Percentiles rank a stretch among this genome's conserved stretches.
Conservation (phyloP, 2,329 filamentous ascomycete genomes). For the Tolypocladium nubicola region DNA sequence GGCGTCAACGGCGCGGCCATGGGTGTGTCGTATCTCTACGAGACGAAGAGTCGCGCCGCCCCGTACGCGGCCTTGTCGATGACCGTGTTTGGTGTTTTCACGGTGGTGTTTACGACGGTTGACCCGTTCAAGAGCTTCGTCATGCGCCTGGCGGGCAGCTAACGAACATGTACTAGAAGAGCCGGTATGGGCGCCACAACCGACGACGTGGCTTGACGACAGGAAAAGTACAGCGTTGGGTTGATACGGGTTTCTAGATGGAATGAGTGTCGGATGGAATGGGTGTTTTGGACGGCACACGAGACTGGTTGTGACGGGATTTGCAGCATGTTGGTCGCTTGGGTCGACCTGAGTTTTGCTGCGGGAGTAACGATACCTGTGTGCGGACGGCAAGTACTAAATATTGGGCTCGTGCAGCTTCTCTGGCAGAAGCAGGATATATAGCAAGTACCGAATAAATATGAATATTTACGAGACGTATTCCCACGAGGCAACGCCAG, state of each 20-base stretch:
- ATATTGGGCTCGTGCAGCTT: not conserved
- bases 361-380: not conserved
- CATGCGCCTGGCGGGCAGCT: conserved; percentile 16
- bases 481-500: not conserved
- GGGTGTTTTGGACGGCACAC: not conserved
- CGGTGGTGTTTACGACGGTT: conserved; percentile 41
- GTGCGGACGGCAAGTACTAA: not conserved
- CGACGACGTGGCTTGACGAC: not conserved
- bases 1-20: conserved; percentile 51
- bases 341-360: not conserved
- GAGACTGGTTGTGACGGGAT: not conserved
- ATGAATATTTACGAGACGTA: not conserved
- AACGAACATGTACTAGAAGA: not conserved
- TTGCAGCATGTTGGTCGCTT: not conserved
- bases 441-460: not conserved
- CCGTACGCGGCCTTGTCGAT: conserved; percentile 47
- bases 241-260: too few relatives aligned
- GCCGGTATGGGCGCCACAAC: not conserved
- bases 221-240: too few relatives aligned
- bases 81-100: conserved; percentile 46
- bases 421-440: not conserved
- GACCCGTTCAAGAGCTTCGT: conserved; percentile 32
- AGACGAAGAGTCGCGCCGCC: conserved; percentile 38
- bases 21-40: conserved; percentile 47
- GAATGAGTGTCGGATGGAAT: too few relatives aligned